Evolutionary conservation across 2,329 filamentous ascomycete genomes (phyloP).

Genomic region (Colletotrichum viniferum): DNA sequence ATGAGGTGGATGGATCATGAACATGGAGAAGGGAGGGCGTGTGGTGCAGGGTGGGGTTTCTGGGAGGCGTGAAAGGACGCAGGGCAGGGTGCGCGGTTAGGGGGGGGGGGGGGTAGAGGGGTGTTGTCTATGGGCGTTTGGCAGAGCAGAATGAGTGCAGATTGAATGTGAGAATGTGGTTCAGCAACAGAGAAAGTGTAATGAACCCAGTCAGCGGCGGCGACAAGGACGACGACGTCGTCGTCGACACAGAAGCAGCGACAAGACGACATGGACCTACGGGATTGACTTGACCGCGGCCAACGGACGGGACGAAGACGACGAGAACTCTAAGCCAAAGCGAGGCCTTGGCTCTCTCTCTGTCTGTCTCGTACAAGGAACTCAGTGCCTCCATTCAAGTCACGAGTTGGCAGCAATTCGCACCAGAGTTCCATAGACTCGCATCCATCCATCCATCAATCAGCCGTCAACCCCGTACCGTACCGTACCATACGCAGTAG

Average conservation of each 20-base stretch:
- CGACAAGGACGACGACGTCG: background rate
- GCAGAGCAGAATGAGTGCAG: background rate
- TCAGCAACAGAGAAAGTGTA: conserved; percentile 10
- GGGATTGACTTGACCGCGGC: background rate
- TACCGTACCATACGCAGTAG: background rate
- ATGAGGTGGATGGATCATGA: conserved; percentile 12
- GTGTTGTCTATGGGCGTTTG: background rate
- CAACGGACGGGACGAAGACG: background rate
- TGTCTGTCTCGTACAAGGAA: background rate
- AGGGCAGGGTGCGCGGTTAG: background rate
- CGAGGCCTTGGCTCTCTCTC: background rate
- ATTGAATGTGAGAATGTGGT: background rate
- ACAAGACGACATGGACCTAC: background rate
- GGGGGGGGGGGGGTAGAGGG: background rate
- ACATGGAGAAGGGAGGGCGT: conserved; percentile 16
- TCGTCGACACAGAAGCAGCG: background rate
- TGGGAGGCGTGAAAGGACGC: background rate
- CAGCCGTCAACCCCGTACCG: conserved; percentile 4
- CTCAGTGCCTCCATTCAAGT: conserved; percentile 4
- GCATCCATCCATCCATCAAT: background rate
- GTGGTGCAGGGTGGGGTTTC: background rate
- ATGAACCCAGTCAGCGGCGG: conserved; percentile 8
- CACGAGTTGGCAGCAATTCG: background rate
- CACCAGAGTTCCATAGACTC: background rate
- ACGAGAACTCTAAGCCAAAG: conserved; percentile 13